A percentile compares a stretch with the other conserved stretches of the same genome.
Conservation (phyloP, 352 stramenopile genomes). For the Pythium pyrilobum region DNA sequence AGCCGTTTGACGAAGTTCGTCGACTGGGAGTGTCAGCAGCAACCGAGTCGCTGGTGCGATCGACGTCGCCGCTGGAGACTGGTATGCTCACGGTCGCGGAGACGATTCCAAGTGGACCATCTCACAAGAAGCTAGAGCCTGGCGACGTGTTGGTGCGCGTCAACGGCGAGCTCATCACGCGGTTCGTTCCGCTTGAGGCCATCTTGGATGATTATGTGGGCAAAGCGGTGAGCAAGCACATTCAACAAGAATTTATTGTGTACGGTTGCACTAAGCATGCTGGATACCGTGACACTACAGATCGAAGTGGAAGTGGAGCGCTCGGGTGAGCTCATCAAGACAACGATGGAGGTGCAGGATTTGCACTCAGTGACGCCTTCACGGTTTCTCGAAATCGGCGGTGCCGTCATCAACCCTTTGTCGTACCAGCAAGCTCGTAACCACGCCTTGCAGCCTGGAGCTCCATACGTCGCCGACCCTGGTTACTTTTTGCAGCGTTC, state of each 20-base stretch:
- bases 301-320: constrained; percentile 82
- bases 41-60: constrained; percentile 75
- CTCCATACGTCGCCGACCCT: constrained; percentile 80
- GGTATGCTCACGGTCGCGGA: constrained; percentile 89
- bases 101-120: constrained; percentile 76
- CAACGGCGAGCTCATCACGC: constrained; percentile 75
- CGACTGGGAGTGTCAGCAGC: constrained; percentile 72
- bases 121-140: constrained; percentile 74
- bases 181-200: constrained; percentile 84
- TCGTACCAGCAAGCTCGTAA: constrained; percentile 90
- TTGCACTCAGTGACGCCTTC: constrained; percentile 83
- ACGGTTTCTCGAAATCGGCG: constrained; percentile 82
- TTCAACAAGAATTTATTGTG: neutral
- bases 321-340: constrained; percentile 57
- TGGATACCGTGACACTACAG: constrained; percentile 12
- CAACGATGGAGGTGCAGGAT: constrained; percentile 73
- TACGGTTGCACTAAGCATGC: constrained; percentile 1
- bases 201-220: constrained; percentile 78
- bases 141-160: constrained; percentile 87
- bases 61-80: constrained; percentile 76
- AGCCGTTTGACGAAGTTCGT: constrained; percentile 88
- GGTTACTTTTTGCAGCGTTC: constrained; percentile 90
- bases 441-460: constrained; percentile 55
- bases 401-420: constrained; percentile 84
- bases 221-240: constrained; percentile 33